phyloP scores from a whole-genome alignment of 306 rosid genomes.

The Cucumis hystrix region DNA sequence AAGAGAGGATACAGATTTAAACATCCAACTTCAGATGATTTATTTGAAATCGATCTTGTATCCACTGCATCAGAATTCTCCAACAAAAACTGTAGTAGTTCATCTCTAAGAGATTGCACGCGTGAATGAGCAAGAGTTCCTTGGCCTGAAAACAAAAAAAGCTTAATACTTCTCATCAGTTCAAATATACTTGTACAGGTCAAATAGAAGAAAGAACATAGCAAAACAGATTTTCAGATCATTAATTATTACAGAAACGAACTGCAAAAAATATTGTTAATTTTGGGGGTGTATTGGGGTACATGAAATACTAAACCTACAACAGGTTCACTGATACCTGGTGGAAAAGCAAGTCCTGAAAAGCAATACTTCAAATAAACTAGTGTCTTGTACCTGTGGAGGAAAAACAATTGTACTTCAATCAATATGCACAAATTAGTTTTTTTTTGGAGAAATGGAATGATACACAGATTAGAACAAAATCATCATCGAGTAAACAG shows the following conservation, averaged over 20 bases:
- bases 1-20: slow-evolving; percentile 58
- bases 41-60: slow-evolving; percentile 31
- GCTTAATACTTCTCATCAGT: neutral
- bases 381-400: slow-evolving; percentile 73
- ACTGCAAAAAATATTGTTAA: neutral
- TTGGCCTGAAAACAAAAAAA: slow-evolving; percentile 44
- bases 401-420: slow-evolving; percentile 9
- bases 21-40: slow-evolving; percentile 19
- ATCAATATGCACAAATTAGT: neutral
- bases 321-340: slow-evolving; percentile 38
- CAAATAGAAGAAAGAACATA: neutral
- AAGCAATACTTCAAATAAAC: slow-evolving; percentile 95
- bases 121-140: slow-evolving; percentile 60
- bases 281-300: neutral
- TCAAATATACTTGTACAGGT: neutral
- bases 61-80: slow-evolving; percentile 34
- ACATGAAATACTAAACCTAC: neutral
- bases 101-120: slow-evolving; percentile 70
- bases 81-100: slow-evolving; percentile 64
- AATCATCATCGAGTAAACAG: neutral
- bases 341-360: slow-evolving; percentile 92
- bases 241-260: neutral
- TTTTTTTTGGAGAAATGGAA: neutral
- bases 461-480: neutral
- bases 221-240: neutral